phyloP scores from a whole-genome alignment of 192 early-diverging fungal species.

The Coemansia furcata region DNA sequence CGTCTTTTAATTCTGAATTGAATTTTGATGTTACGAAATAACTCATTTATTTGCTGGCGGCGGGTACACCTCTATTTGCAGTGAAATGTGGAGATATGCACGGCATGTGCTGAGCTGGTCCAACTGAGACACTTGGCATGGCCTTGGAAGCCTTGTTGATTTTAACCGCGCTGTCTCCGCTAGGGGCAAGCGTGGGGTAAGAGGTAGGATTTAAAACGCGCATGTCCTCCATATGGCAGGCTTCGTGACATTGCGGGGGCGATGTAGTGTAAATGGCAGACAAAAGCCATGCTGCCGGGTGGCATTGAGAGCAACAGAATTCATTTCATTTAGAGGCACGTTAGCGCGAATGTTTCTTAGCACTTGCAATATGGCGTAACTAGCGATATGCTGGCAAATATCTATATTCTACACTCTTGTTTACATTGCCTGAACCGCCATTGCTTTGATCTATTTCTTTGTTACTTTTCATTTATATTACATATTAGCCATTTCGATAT shows the following conservation, averaged over 20 bases:
- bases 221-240: not conserved
- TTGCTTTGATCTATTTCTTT: not conserved
- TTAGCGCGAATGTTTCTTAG: not conserved
- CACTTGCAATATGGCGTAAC: not conserved
- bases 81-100: not conserved
- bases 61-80: not conserved
- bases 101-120: not conserved
- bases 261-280: not conserved
- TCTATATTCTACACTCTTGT: not conserved
- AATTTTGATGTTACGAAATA: not conserved
- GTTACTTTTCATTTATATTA: not conserved
- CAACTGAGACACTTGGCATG: not conserved
- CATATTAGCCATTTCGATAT: not conserved
- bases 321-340: constrained; percentile 4
- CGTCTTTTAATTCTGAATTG: constrained; percentile 8
- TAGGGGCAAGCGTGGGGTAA: not conserved
- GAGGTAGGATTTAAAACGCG: not conserved
- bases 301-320: not conserved
- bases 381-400: not conserved
- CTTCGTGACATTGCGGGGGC: not conserved
- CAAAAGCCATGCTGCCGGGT: not conserved
- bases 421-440: not conserved
- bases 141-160: not conserved
- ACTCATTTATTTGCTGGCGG: constrained; percentile 9
- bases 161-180: not conserved